Evolutionary conservation across 2,329 filamentous ascomycete species (phyloP), one percentile per base, ranked within the genome.

Genomic region (Botrytis cinerea): DNA sequence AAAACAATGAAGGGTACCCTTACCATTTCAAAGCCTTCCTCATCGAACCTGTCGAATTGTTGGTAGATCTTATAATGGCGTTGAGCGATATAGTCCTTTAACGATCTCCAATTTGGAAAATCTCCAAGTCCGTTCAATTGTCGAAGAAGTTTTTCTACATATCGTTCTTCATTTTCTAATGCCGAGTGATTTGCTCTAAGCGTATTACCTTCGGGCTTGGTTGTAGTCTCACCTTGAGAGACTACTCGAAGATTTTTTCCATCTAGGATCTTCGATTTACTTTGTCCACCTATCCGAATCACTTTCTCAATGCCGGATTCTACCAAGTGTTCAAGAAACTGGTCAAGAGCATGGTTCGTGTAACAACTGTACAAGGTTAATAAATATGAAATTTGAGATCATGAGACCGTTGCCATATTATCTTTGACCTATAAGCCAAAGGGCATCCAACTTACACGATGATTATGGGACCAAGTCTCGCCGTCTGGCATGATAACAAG

Each of bases 301-400:
- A 89, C 82, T 32, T 86, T 82, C 0, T 77, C 75, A 18, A 87
- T 77, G 4, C 82, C 83, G n/a, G 78, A 79, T 6, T 83, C 76
- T 0, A 87, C 54, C 0, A 89, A 77, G 73, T 86, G 82, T 73
- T 88, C 86, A 0, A 90, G 81, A 16, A 88, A 84, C 75, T 82
- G 80, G 73, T 82, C 81, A 0, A 82, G 35, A 22, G 76, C 75
- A 66, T 78, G 77, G 59, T 78, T 78, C 5, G 76, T 82, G 46
- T 81, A 82, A 64, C 80, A 82, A 2, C 79, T 80, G 46, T 10
- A 10, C 8, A 22, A 51, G 8, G 28, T 70, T 12, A 9, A 48
- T 38, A 10, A 68, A 25, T 48, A 22, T 68, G 12, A 16, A 46
- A 10, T 54, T 5, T 54, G 25, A 12, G 25, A n/a, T 54, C 48